Percentiles rank a stretch among this genome's conserved stretches.
These are phyloP conservation scores for Ophiognomonia clavigignenti-juglandacearum DNA, from an alignment of 2,329 filamentous ascomycete genomes.

Conservation along the genomic window DNA sequence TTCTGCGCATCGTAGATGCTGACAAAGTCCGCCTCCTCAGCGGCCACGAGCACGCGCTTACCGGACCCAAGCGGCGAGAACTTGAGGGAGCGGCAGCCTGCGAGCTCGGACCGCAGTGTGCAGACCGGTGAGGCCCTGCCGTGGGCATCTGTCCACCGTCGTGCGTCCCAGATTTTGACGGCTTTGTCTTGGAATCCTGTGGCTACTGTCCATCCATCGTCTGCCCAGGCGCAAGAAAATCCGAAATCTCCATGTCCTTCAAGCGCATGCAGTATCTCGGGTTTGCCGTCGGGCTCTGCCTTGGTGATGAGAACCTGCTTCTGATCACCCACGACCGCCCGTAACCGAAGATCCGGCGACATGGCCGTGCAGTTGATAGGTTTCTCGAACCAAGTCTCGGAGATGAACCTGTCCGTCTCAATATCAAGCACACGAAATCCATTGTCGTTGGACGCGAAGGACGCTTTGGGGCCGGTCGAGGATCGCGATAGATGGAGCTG, in stretches of 20 bases:
- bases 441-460: conserved; percentile 60
- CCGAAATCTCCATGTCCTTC: conserved; percentile 64
- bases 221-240: conserved; percentile 76
- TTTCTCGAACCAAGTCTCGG: conserved; percentile 48
- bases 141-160: conserved; percentile 56
- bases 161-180: conserved; percentile 72
- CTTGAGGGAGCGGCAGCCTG: conserved; percentile 61
- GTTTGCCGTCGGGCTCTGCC: conserved; percentile 53
- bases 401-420: conserved; percentile 52
- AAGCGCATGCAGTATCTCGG: conserved; percentile 49
- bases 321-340: conserved; percentile 68
- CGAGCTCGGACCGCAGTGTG: conserved; percentile 60
- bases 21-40: conserved; percentile 71
- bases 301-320: conserved; percentile 62
- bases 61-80: conserved; percentile 71
- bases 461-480: conserved; percentile 47
- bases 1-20: conserved; percentile 65
- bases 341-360: conserved; percentile 66
- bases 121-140: conserved; percentile 43
- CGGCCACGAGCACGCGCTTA: conserved; percentile 61
- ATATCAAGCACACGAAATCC: conserved; percentile 56
- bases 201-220: conserved; percentile 70
- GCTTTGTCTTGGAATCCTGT: conserved; percentile 73
- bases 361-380: conserved; percentile 70
- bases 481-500: conserved; percentile 51